phyloP scores from a whole-genome alignment of 2,329 filamentous ascomycete species.

The Botrytis cinerea region DNA sequence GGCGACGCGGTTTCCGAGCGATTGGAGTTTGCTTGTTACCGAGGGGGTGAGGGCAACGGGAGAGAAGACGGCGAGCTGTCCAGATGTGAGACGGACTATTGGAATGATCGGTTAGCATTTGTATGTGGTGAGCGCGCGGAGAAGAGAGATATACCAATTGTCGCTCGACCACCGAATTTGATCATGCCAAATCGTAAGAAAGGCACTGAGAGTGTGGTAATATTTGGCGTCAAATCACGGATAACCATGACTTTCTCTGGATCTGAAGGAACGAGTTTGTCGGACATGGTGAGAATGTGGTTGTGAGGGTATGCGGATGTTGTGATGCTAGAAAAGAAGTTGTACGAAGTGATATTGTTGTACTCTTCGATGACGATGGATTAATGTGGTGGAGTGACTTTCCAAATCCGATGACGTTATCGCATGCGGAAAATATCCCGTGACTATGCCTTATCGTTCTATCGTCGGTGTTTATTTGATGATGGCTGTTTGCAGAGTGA shows the following conservation, averaged over 20 bases:
- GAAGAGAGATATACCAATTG: constrained; percentile 63
- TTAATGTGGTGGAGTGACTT: background rate
- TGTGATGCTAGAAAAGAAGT: background rate
- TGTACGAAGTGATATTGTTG: background rate
- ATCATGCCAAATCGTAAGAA: constrained; percentile 79
- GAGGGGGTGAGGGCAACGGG: constrained; percentile 82
- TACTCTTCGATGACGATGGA: background rate
- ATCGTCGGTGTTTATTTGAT: background rate
- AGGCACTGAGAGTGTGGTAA: constrained; percentile 78
- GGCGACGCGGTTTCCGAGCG: constrained; percentile 69
- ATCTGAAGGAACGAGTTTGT: constrained; percentile 66
- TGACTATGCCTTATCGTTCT: background rate
- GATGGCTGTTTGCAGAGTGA: background rate
- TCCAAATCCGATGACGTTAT: constrained; percentile 9
- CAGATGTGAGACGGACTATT: constrained; percentile 76
- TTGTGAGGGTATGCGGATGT: background rate
- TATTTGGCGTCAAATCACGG: constrained; percentile 75
- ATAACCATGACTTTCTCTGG: constrained; percentile 88
- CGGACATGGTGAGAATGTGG: constrained; percentile 52
- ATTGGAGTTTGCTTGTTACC: constrained; percentile 63
- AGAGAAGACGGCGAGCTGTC: constrained; percentile 84
- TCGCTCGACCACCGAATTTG: constrained; percentile 84
- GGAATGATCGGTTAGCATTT: constrained; percentile 13
- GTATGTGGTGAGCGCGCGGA: background rate
- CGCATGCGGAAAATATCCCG: background rate